These are phyloP conservation scores for Climacium dendroides DNA, from an alignment of 225 moss, liverwort and hornwort genomes.

Conservation along the genomic window DNA sequence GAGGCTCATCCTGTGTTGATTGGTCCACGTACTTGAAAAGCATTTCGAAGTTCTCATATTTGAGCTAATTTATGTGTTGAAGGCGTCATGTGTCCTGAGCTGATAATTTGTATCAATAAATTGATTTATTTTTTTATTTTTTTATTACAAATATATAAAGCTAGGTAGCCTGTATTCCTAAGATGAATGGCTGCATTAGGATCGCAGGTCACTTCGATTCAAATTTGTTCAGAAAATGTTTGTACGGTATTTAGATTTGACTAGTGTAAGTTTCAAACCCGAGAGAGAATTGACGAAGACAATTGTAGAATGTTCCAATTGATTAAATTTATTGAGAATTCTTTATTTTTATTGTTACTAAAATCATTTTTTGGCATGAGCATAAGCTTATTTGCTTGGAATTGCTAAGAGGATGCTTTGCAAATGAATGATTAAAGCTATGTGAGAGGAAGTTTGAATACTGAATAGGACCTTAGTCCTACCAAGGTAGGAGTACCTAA, in stretches of 20 bases:
- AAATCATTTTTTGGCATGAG: not conserved
- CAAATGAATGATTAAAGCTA: not conserved
- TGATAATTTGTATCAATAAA: not conserved
- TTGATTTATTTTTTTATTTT: not conserved
- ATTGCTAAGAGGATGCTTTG: not conserved
- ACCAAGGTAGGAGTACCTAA: no score
- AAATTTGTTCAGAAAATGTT: not conserved
- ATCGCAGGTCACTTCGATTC: no score
- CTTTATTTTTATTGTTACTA: not conserved
- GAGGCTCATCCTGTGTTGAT: not conserved
- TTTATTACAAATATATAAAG: not conserved
- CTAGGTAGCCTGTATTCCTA: not conserved
- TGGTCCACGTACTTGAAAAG: not conserved
- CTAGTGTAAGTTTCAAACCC: not conserved
- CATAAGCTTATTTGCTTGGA: not conserved
- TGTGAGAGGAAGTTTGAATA: not conserved
- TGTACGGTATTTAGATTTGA: not conserved
- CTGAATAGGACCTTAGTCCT: not conserved
- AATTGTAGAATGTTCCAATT: not conserved
- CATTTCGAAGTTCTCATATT: not conserved
- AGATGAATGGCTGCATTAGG: not conserved
- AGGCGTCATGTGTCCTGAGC: not conserved
- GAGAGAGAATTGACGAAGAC: not conserved
- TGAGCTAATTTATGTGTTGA: not conserved
- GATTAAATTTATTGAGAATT: not conserved